Evolutionary conservation across 805 yeast species (phyloP).

Genomic region (Candida insectorum): DNA sequence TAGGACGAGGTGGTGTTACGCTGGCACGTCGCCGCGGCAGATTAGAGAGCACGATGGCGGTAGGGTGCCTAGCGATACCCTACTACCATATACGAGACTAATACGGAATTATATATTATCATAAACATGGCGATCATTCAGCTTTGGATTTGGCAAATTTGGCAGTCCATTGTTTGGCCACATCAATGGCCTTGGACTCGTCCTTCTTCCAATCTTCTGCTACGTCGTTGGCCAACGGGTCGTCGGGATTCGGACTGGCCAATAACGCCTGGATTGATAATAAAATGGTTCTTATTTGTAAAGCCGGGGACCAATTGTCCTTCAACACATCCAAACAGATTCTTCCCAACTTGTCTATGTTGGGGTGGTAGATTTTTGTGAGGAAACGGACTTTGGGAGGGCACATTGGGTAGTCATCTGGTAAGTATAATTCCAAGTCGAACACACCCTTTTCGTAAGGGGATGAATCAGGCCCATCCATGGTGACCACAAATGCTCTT

Average conservation of each 20-base stretch:
- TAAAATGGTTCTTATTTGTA: slow-evolving; percentile 89
- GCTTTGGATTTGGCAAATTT: slow-evolving; percentile 63
- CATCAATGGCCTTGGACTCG: slow-evolving; percentile 73
- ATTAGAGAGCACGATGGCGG: no score
- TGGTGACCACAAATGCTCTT: slow-evolving; percentile 86
- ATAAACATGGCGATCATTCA: no score
- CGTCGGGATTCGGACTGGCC: slow-evolving; percentile 97
- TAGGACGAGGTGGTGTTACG: no score
- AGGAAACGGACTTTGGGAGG: slow-evolving; percentile 94
- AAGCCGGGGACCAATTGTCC: slow-evolving; percentile 96
- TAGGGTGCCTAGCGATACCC: no score
- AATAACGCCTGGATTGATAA: slow-evolving; percentile 89
- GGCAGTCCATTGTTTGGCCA: slow-evolving; percentile 75
- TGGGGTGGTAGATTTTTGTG: slow-evolving; percentile 94
- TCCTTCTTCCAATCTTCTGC: slow-evolving; percentile 95
- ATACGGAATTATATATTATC: no score
- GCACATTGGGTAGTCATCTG: slow-evolving; percentile 97
- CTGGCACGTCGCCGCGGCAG: no score
- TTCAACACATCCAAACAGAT: slow-evolving; percentile 94
- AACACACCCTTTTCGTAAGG: slow-evolving; percentile 86
- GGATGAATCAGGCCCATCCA: slow-evolving; percentile 86
- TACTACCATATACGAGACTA: no score
- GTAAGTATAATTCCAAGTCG: slow-evolving; percentile 80
- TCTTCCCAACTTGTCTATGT: slow-evolving; percentile 91
- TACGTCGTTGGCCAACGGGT: slow-evolving; percentile 96